Base-by-base conservation (phyloP, 2,329 filamentous ascomycete species). In the Colletotrichum liriopes region DNA sequence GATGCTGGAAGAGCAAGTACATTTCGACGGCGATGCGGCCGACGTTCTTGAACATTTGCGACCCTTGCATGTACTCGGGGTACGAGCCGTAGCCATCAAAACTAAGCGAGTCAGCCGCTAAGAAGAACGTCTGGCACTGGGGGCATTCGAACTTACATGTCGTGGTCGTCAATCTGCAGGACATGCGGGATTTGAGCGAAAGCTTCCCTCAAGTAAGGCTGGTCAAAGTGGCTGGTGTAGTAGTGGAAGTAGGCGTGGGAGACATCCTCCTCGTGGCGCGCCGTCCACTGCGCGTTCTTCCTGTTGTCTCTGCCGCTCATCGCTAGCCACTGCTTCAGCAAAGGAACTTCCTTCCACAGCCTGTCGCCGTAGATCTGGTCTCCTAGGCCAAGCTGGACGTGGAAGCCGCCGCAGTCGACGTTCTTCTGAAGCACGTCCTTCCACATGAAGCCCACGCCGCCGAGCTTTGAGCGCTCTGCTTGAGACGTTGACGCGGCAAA, bases 381-480 rank as follows among this genome's bases (percentile, higher is more conserved):
- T 67, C 96, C 96, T 5, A 98, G 85, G 18, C 96, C 96, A 9
- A 99, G 87, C 79, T 99, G 96, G 8, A 94, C 92, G 78, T 99
- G 96, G 81, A 98, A 99, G 1, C 96, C 96, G 67, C 95, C 95
- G 76, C 95, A 98, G 77, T 99, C 96, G 37, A 95, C 91, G 78
- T 99, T 97, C 87, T 98, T 98, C 83, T 98, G 95, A 79, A 99
- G 88, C 37, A 99, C 95, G 77, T 99, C 96, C 79, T 98, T 98
- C 96, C 96, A 99, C 96, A 99, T 97, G 79, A 96, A 94, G 0
- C 95, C 94, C 1, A 97, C 89, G 1, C 96, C 96, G 39, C 96
- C 96, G 1, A 98, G 88, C 77, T 93, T 94, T 41, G 92, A 90
- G 54, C 96, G 90, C 77, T 99, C 96, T 73, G 93, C 94, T 66